Conservation (phyloP, 2,329 filamentous ascomycete species). For the Penicillium carneum region DNA sequence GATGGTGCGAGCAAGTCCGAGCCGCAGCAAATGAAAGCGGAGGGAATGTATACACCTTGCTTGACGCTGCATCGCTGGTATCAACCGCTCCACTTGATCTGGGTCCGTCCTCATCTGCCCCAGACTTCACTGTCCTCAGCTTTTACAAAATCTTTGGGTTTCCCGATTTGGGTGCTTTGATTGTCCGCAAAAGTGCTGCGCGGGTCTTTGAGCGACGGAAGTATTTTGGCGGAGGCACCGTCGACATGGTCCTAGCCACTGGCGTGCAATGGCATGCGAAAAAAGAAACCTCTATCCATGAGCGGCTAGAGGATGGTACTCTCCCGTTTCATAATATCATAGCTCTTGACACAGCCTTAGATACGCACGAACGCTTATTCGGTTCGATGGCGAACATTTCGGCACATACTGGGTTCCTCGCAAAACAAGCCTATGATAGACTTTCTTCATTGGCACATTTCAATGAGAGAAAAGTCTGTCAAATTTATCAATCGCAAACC, state of each 20-base stretch:
- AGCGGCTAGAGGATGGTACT: slow-evolving; percentile 88
- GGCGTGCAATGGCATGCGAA: slow-evolving; percentile 82
- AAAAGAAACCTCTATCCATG: slow-evolving; percentile 76
- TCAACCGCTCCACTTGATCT: slow-evolving; percentile 80
- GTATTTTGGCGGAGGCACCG: slow-evolving; percentile 94
- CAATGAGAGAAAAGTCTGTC: slow-evolving; percentile 71
- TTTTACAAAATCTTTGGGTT: slow-evolving; percentile 99
- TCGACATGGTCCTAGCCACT: slow-evolving; percentile 83
- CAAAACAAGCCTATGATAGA: slow-evolving; percentile 64
- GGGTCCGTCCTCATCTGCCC: slow-evolving; percentile 64
- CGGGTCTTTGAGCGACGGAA: slow-evolving; percentile 69
- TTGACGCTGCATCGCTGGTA: slow-evolving; percentile 83
- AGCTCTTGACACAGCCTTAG: slow-evolving; percentile 77
- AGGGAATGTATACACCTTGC: slow-evolving; percentile 68
- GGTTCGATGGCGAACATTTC: slow-evolving; percentile 73
- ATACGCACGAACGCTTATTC: slow-evolving; percentile 73
- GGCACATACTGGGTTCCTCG: slow-evolving; percentile 73
- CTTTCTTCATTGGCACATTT: slow-evolving; percentile 70
- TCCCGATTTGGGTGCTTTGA: slow-evolving; percentile 83
- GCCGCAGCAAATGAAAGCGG: slow-evolving; percentile 35
- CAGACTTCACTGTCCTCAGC: slow-evolving; percentile 87
- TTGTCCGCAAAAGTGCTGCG: slow-evolving; percentile 76
- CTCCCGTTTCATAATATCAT: slow-evolving; percentile 89
- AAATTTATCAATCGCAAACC: slow-evolving; percentile 64
- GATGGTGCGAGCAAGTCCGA: slow-evolving; percentile 67